Evolutionary conservation across 2,329 filamentous ascomycete species (phyloP).

Genomic region (Botrytis fragariae): DNA sequence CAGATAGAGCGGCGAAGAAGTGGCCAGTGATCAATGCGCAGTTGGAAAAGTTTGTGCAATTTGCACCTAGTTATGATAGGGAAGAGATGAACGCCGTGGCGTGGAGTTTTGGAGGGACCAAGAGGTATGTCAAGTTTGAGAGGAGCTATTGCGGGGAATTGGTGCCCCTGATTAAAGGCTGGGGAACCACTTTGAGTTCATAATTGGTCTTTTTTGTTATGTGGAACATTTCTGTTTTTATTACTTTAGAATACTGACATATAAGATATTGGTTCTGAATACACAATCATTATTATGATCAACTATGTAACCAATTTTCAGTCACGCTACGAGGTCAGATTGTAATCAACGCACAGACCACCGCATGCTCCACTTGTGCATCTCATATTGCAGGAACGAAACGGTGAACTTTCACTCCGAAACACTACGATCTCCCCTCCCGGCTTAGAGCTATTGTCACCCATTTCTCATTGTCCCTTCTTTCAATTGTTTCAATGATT

Average conservation of each 20-base stretch:
- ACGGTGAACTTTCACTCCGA: not conserved
- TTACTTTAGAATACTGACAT: not conserved
- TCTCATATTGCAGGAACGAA: not conserved
- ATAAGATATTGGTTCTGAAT: not conserved
- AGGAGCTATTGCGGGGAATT: slow-evolving; percentile 19
- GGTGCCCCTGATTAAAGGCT: slow-evolving; percentile 3
- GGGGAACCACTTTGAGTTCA: slow-evolving; percentile 11
- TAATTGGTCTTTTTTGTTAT: not conserved
- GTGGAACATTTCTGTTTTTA: not conserved
- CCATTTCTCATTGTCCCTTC: not conserved
- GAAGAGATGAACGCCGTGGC: slow-evolving; percentile 16
- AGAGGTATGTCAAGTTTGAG: slow-evolving; percentile 20
- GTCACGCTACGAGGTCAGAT: not conserved
- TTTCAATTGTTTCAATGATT: not conserved
- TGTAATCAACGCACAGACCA: not conserved
- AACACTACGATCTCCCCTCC: not conserved
- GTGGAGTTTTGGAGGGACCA: slow-evolving; percentile 15
- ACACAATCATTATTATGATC: not conserved
- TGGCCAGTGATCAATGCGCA: not conserved
- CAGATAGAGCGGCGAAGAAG: not conserved
- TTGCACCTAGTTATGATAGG: slow-evolving; percentile 8
- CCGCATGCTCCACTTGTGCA: not conserved
- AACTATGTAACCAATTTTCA: not conserved
- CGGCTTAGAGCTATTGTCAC: not conserved
- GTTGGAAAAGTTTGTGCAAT: slow-evolving; percentile 1